Percentiles rank a stretch among this genome's conserved stretches.
phyloP scores from a whole-genome alignment of 1,139 yeast species.

The Lodderomyces beijingensis region DNA sequence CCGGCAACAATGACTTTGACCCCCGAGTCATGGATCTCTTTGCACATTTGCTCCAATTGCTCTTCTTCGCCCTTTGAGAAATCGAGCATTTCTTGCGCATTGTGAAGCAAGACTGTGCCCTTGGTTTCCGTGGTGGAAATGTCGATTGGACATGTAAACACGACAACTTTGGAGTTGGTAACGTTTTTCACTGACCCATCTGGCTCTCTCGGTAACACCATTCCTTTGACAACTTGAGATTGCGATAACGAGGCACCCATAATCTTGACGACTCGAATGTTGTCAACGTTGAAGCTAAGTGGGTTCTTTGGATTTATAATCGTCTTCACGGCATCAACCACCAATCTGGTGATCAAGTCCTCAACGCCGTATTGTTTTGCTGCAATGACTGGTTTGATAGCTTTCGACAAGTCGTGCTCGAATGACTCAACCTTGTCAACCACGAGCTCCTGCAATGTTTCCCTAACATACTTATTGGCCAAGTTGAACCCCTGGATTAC shows the following conservation, averaged over 20 bases:
- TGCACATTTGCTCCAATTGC: slow-evolving; percentile 82
- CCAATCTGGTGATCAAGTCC: slow-evolving; percentile 68
- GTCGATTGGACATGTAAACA: slow-evolving; percentile 90
- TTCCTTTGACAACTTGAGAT: slow-evolving; percentile 86
- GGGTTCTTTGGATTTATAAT: slow-evolving; percentile 68
- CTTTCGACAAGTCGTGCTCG: slow-evolving; percentile 57
- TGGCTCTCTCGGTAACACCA: slow-evolving; percentile 97
- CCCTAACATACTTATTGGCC: slow-evolving; percentile 71
- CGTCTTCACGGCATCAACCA: slow-evolving; percentile 79
- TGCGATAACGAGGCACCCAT: slow-evolving; percentile 82
- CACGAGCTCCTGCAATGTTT: slow-evolving; percentile 62
- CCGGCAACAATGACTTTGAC: slow-evolving; percentile 90
- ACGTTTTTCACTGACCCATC: slow-evolving; percentile 80
- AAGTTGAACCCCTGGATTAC: slow-evolving; percentile 84
- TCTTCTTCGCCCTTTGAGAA: slow-evolving; percentile 95
- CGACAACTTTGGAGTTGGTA: slow-evolving; percentile 77
- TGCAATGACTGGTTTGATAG: slow-evolving; percentile 81
- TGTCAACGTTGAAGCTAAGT: slow-evolving; percentile 76
- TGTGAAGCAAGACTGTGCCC: slow-evolving; percentile 92
- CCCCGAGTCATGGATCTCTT: slow-evolving; percentile 81
- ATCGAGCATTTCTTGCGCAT: slow-evolving; percentile 94
- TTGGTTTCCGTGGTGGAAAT: slow-evolving; percentile 94
- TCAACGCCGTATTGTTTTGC: slow-evolving; percentile 93
- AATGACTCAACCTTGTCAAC: slow-evolving; percentile 59
- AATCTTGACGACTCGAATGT: slow-evolving; percentile 89